Evolutionary conservation across 352 stramenopile genomes (phyloP), one percentile per base, ranked within the genome.

Genomic region (Phytopythium montanum): DNA sequence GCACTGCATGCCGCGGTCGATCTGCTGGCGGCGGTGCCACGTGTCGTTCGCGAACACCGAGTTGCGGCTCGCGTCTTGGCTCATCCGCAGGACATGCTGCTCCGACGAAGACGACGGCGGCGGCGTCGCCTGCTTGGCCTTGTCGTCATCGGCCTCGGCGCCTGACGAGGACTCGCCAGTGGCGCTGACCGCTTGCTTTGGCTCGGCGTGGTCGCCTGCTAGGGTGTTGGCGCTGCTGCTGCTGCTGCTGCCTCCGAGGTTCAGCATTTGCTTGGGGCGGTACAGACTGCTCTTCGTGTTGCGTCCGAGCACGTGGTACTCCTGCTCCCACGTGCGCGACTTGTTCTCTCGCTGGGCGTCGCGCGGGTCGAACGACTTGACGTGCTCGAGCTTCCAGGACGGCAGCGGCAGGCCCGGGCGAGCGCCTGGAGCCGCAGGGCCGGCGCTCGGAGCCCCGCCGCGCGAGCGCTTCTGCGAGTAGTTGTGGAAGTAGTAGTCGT

Each of bases 401-500:
- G 83, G 85, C 42, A 93, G 65, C 29, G 83, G 85, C 1, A 83
- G 52, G 5, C 46, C 66, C 2, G 71, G 70, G 5, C 69, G 60
- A 28, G 72, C 61, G 21, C 75, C 75, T 33, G 45, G 51, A n/a
- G n/a, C n/a, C 10, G 51, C 31, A 28, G 67, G 54, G 14, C 61
- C 62, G 5, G 59, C 69, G 34, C 31, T 51, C 16, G 28, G 46
- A 33, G 45, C 59, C 2, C 58, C 53, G 16, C 54, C 70, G 16
- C 81, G 79, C 38, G 73, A 68, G 16, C 83, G 79, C 69, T 95
- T 95, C 68, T 91, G 79, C 68, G 84, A 69, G 42, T 81, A 90
- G 60, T 93, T 93, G 68, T 93, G 80, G 60, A 90, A 95, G 56
- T 93, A 95, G 61, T 95, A 93, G 67, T 95, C 85, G 61, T 95